phyloP scores from a whole-genome alignment of 495 filamentous ascomycete species.

The Neurospora pannonica region DNA sequence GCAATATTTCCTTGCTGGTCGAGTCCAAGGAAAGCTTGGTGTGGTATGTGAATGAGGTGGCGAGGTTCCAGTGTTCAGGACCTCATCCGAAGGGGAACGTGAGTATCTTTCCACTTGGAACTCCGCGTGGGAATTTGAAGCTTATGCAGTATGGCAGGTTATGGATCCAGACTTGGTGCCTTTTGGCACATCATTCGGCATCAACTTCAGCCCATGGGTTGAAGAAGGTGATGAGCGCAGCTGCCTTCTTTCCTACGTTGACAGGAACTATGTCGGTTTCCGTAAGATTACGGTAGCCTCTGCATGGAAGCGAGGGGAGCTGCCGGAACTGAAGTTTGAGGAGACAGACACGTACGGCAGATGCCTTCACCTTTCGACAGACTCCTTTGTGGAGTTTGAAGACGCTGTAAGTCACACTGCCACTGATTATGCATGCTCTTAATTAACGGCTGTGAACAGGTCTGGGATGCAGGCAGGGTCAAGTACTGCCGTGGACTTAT shows the following conservation, averaged over 20 bases:
- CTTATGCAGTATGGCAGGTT: slow-evolving; percentile 3
- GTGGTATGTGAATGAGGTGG: slow-evolving; percentile 35
- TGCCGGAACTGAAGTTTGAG: slow-evolving; percentile 18
- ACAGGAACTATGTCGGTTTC: slow-evolving; percentile 37
- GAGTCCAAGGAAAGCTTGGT: slow-evolving; percentile 15
- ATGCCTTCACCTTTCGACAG: slow-evolving; percentile 33
- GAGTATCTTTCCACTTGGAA: slow-evolving; percentile 6
- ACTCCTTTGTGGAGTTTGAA: slow-evolving; percentile 40
- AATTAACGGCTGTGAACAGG: slow-evolving; percentile 18
- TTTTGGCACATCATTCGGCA: slow-evolving; percentile 33
- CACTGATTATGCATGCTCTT: neutral
- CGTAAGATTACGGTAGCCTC: slow-evolving; percentile 25
- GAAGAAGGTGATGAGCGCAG: slow-evolving; percentile 17
- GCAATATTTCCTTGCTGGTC: neutral
- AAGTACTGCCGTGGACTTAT: slow-evolving; percentile 33
- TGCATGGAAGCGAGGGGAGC: slow-evolving; percentile 12
- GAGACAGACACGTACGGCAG: slow-evolving; percentile 24
- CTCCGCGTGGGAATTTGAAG: neutral
- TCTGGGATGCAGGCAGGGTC: slow-evolving; percentile 21
- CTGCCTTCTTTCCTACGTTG: slow-evolving; percentile 30
- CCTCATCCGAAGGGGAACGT: slow-evolving; percentile 30
- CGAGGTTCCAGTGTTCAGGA: slow-evolving; percentile 30
- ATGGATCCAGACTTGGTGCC: slow-evolving; percentile 31
- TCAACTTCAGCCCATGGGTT: slow-evolving; percentile 37
- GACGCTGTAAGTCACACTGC: slow-evolving; percentile 21